Conservation (phyloP, 2,329 filamentous ascomycete species). For the Arthrobotrys entomopaga region DNA sequence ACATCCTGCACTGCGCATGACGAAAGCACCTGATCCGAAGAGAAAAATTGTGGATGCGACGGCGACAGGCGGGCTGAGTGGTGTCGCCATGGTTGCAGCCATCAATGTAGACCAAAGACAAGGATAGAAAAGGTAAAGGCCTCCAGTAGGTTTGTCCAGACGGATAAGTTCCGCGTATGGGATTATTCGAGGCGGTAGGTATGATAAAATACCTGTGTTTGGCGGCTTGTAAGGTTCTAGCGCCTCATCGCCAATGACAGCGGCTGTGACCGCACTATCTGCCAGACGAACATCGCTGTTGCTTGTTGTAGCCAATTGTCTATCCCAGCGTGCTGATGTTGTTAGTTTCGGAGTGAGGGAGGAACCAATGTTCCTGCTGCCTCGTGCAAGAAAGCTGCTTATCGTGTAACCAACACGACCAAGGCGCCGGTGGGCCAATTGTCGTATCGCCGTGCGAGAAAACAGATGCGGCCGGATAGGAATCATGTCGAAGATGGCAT, state of each 20-base stretch:
- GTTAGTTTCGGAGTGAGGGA: slow-evolving; percentile 21
- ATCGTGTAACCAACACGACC: slow-evolving; percentile 7
- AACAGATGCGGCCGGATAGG: slow-evolving; percentile 23
- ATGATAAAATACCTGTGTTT: slow-evolving; percentile 75
- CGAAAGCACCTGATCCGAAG: slow-evolving; percentile 78
- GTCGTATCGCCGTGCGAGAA: slow-evolving; percentile 17
- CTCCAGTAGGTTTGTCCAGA: slow-evolving; percentile 81
- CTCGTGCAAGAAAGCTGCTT: slow-evolving; percentile 9
- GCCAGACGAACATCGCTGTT: slow-evolving; percentile 48
- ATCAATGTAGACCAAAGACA: slow-evolving; percentile 85
- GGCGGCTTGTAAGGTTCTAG: slow-evolving; percentile 71
- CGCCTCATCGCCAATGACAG: slow-evolving; percentile 25
- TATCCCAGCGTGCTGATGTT: slow-evolving; percentile 17
- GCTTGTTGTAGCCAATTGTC: slow-evolving; percentile 27
- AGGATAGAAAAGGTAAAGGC: slow-evolving; percentile 86
- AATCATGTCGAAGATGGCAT: slow-evolving; percentile 22
- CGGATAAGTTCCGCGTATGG: slow-evolving; percentile 85
- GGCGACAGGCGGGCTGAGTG: slow-evolving; percentile 71
- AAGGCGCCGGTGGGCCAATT: slow-evolving; percentile 20
- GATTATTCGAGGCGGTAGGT: slow-evolving; percentile 75
- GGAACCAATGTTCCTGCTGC: slow-evolving; percentile 34
- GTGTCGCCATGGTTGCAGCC: slow-evolving; percentile 75
- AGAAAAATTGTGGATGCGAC: slow-evolving; percentile 71
- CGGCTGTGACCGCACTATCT: slow-evolving; percentile 32
- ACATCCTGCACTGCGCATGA: slow-evolving; percentile 89